Conservation (phyloP, 441 rosid species). For the Hura crepitans region DNA sequence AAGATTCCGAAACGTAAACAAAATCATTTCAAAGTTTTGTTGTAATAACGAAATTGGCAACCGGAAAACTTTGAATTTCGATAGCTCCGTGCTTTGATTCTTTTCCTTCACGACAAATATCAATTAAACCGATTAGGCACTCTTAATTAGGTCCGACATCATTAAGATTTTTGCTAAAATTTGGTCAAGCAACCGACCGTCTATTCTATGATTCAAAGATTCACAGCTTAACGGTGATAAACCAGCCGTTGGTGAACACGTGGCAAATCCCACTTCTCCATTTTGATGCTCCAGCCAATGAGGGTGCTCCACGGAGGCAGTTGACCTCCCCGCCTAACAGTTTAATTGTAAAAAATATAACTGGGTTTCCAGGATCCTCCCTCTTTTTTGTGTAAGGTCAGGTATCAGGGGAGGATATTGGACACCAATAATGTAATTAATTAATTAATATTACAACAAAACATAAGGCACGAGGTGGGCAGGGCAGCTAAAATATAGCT, state of each 20-base stretch:
- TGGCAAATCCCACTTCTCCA: neutral
- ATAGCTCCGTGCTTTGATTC: neutral
- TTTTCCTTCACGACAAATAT: neutral
- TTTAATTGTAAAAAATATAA: neutral
- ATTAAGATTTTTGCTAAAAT: too few species aligned
- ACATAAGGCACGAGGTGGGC: too few species aligned
- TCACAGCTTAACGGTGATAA: neutral
- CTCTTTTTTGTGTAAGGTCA: neutral
- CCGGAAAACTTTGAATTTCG: neutral
- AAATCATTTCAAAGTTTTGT: neutral
- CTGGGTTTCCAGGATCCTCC: constrained; percentile 22
- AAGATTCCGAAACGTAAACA: neutral
- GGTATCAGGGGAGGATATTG: too few species aligned
- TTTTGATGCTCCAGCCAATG: neutral
- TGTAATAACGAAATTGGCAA: neutral
- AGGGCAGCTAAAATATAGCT: too few species aligned
- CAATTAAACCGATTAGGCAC: neutral
- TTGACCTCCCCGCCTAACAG: too few species aligned
- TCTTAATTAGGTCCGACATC: neutral
- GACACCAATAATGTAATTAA: too few species aligned
- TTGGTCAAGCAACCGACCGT: too few species aligned
- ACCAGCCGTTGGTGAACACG: neutral
- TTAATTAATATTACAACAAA: too few species aligned
- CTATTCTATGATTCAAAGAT: too few species aligned
- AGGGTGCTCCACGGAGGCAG: neutral